phyloP scores from a whole-genome alignment of 257 asterid species.

The Ballota nigra region DNA sequence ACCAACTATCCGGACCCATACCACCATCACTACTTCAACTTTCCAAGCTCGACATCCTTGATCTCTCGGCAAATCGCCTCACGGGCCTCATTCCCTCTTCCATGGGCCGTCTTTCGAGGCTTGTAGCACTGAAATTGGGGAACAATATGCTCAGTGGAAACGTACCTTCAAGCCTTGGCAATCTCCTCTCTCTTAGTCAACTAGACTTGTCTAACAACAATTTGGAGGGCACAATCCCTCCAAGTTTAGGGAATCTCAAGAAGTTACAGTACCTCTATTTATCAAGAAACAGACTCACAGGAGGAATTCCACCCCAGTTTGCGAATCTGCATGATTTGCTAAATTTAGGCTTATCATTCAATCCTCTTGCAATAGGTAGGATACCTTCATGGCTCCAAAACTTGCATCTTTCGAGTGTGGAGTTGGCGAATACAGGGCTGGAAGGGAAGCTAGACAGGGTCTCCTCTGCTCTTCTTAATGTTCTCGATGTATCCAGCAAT shows the following conservation, averaged over 20 bases:
- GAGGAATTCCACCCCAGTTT: too few relatives aligned
- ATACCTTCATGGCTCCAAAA: conserved; percentile 50
- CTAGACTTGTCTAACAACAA: conserved; percentile 53
- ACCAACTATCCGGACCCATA: conserved; percentile 42
- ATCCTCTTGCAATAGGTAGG: conserved; percentile 43
- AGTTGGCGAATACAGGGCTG: conserved; percentile 49
- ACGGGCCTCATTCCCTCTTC: conserved; percentile 48
- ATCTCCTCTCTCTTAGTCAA: conserved; percentile 34
- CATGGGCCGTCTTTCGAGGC: conserved; percentile 35
- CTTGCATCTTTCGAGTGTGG: conserved; percentile 31
- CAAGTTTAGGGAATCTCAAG: conserved; percentile 47
- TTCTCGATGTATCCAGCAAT: too few relatives aligned
- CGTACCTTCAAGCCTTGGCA: conserved; percentile 53
- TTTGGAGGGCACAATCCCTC: conserved; percentile 50
- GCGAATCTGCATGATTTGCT: too few relatives aligned
- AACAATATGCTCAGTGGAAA: conserved; percentile 52
- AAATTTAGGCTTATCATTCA: conserved; percentile 20
- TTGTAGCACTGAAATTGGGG: conserved; percentile 38
- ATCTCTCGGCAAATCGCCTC: conserved; percentile 37
- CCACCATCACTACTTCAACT: conserved; percentile 46
- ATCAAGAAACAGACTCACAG: too few relatives aligned
- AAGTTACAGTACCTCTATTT: too few relatives aligned
- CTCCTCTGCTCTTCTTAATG: too few relatives aligned
- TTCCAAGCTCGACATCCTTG: conserved; percentile 19
- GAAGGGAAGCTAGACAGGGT: conserved; percentile 35